A percentile compares a stretch with the other conserved stretches of the same genome.
Conservation (phyloP, 768 basidiomycete species). For the Naganishia vaughanmartiniae region DNA sequence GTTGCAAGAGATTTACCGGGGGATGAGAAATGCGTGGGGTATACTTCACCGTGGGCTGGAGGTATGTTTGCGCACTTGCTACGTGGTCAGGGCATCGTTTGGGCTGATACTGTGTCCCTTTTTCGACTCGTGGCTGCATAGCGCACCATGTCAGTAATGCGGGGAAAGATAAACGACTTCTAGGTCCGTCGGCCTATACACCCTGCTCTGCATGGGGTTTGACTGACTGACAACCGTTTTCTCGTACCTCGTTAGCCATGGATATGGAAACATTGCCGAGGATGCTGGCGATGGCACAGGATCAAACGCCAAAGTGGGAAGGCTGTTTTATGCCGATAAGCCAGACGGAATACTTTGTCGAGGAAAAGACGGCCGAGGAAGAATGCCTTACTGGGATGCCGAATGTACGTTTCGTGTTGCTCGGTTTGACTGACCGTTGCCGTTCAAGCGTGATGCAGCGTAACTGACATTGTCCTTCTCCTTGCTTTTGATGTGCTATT, state of each 20-base stretch:
- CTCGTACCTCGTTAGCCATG: conserved; percentile 3
- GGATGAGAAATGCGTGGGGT: conserved; percentile 43
- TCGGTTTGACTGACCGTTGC: neutral
- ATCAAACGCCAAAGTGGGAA: conserved; percentile 10
- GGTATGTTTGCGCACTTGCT: neutral
- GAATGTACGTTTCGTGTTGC: conserved; percentile 38
- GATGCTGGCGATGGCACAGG: conserved; percentile 43
- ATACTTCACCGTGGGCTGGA: conserved; percentile 43
- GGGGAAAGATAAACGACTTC: conserved; percentile 42
- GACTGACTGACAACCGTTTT: neutral
- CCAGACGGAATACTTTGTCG: conserved; percentile 51
- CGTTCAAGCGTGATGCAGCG: neutral
- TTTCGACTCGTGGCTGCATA: conserved; percentile 27
- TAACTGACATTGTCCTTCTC: no score
- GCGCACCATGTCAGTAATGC: conserved; percentile 53
- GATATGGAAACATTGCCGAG: conserved; percentile 42
- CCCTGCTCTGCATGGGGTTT: no score
- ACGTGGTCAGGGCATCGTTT: neutral
- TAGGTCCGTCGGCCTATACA: conserved; percentile 24
- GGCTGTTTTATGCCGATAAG: conserved; percentile 45
- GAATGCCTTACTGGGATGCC: conserved; percentile 48
- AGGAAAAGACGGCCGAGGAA: conserved; percentile 44
- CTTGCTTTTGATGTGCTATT: neutral
- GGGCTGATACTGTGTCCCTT: neutral
- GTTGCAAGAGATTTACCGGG: conserved; percentile 47